Evolutionary conservation across 176 grass and related monocot genomes (phyloP).

Genomic region (Guadua angustifolia): DNA sequence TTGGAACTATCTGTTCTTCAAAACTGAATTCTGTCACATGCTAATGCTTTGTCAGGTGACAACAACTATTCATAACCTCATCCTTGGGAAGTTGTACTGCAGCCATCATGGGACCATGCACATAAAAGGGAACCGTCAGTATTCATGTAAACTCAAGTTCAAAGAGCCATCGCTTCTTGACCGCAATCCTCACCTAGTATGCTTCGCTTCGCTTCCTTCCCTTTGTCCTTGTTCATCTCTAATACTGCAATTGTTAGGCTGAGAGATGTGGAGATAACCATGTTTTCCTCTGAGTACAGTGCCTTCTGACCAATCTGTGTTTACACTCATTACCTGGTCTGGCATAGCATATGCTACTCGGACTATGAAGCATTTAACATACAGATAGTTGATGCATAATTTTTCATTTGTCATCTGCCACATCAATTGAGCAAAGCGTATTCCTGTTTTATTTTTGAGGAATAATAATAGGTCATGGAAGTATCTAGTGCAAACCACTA

Average conservation of each 20-base stretch:
- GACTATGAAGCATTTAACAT: conserved; percentile 3
- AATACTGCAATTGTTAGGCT: not conserved
- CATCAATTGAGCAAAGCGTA: not conserved
- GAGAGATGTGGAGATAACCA: not conserved
- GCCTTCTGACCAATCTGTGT: conserved; percentile 21
- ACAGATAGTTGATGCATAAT: conserved; percentile 5
- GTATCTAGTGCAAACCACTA: not conserved
- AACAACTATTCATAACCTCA: conserved; percentile 94
- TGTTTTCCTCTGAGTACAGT: conserved; percentile 6
- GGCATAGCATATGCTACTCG: not conserved
- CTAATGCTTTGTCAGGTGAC: conserved; percentile 73
- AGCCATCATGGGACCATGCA: conserved; percentile 93
- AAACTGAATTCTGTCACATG: conserved; percentile 35
- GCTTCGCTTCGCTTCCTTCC: conserved; percentile 25
- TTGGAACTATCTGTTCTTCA: conserved; percentile 26
- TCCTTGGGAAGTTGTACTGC: conserved; percentile 91
- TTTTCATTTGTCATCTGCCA: conserved; percentile 4
- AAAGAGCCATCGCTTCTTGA: conserved; percentile 96
- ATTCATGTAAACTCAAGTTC: conserved; percentile 90
- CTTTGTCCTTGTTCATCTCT: conserved; percentile 18
- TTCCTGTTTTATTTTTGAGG: conserved; percentile 4
- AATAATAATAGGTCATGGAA: not conserved
- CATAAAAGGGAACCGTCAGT: conserved; percentile 76
- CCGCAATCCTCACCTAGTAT: conserved; percentile 85
- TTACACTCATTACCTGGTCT: conserved; percentile 3